Evolutionary conservation across 169 alveolate genomes (phyloP).

Genomic region (Babesia microti): DNA sequence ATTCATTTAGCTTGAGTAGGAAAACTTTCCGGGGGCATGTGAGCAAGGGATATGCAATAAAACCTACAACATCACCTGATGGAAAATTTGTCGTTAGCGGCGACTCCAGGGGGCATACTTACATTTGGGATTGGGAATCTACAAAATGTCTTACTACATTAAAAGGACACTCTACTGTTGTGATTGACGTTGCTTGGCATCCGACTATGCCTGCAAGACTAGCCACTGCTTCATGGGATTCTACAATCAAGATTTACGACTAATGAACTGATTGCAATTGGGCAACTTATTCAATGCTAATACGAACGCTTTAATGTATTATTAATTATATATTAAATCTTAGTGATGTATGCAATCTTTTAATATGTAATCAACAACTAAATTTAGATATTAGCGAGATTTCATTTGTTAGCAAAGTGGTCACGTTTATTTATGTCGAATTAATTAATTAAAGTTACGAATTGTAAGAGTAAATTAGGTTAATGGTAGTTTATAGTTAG

Average conservation of each 20-base stretch:
- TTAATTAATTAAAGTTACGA: too few species aligned
- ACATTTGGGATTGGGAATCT: slow-evolving; percentile 95
- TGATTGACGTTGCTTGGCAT: slow-evolving; percentile 92
- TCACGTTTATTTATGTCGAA: too few species aligned
- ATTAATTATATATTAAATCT: too few species aligned
- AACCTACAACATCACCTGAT: slow-evolving; percentile 86
- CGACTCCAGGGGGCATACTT: slow-evolving; percentile 88
- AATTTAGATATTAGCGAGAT: too few species aligned
- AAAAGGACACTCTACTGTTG: slow-evolving; percentile 85
- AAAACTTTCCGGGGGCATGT: slow-evolving; percentile 87
- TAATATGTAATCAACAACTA: too few species aligned
- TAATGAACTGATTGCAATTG: slow-evolving; percentile 24
- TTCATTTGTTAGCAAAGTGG: too few species aligned
- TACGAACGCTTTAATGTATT: too few species aligned
- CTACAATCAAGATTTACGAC: slow-evolving; percentile 90
- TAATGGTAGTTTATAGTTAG: too few species aligned
- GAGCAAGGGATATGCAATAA: slow-evolving; percentile 87
- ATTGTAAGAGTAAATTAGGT: too few species aligned
- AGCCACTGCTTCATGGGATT: slow-evolving; percentile 96
- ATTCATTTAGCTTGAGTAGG: slow-evolving; percentile 50
- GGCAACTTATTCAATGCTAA: too few species aligned
- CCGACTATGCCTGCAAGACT: slow-evolving; percentile 84
- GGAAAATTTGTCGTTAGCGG: slow-evolving; percentile 90
- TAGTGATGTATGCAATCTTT: too few species aligned
- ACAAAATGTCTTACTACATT: slow-evolving; percentile 78